Percentiles rank a stretch among this genome's conserved stretches.
phyloP scores from a whole-genome alignment of 306 rosid genomes.

The Quercus cerris region DNA sequence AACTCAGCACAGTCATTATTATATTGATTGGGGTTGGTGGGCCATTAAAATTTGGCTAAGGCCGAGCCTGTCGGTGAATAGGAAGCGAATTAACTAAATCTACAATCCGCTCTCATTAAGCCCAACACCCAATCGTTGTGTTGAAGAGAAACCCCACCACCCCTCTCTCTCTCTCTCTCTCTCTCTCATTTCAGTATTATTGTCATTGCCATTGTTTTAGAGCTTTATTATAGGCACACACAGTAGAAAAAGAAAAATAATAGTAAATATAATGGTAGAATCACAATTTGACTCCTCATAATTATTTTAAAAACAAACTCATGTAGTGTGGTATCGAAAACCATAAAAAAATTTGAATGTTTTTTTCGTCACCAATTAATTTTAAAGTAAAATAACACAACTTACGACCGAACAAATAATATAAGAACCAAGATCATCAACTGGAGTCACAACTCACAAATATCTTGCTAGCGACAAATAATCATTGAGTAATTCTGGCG shows the following conservation, averaged over 20 bases:
- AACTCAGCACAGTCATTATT: too few species aligned
- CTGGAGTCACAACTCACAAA: too few species aligned
- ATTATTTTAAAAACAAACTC: accelerated
- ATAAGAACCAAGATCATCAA: accelerated
- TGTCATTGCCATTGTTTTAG: too few species aligned
- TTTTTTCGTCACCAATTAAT: accelerated
- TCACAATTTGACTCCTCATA: accelerated
- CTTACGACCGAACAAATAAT: accelerated
- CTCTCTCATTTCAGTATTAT: background rate
- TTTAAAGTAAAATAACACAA: accelerated
- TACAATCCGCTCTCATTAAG: constrained; percentile 3
- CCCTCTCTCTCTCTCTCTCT: background rate
- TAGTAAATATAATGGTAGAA: too few species aligned
- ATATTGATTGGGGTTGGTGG: too few species aligned
- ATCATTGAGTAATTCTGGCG: too few species aligned
- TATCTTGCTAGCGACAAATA: too few species aligned
- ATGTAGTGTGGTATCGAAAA: accelerated
- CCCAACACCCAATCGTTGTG: background rate
- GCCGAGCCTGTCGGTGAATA: constrained; percentile 44
- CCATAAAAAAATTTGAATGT: too few species aligned
- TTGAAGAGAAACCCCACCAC: background rate
- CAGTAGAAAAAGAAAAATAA: too few species aligned
- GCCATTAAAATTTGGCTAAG: constrained; percentile 16
- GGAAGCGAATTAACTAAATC: constrained; percentile 38
- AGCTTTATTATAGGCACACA: too few species aligned